Evolutionary conservation across 2,329 filamentous ascomycete species (phyloP).

Genomic region (Penicillium frequentans): DNA sequence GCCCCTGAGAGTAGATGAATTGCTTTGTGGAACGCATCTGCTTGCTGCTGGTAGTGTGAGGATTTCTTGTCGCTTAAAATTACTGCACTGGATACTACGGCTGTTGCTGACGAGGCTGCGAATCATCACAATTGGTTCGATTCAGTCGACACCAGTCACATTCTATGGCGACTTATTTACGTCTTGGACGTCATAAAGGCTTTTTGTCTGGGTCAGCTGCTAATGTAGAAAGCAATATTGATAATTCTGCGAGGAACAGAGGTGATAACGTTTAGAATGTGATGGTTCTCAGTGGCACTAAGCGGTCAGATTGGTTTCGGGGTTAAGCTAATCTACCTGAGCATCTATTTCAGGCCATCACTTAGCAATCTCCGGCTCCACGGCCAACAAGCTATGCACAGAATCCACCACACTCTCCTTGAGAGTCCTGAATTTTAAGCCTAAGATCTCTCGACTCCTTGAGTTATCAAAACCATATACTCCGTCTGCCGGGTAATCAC

Average conservation of each 20-base stretch:
- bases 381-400: constrained; percentile 21
- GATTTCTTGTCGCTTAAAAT: constrained; percentile 4
- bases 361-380: constrained; percentile 2
- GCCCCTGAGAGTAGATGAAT: neutral
- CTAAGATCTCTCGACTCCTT: constrained; percentile 31
- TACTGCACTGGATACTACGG: constrained; percentile 21
- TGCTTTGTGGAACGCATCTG: neutral
- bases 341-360: neutral
- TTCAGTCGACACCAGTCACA: constrained; percentile 30
- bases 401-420: constrained; percentile 30
- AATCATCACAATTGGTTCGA: constrained; percentile 29
- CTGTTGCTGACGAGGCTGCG: constrained; percentile 23
- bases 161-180: constrained; percentile 22
- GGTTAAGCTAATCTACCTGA: neutral
- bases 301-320: neutral
- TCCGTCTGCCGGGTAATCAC: constrained; percentile 14
- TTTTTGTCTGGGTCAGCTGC: neutral
- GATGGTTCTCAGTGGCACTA: neutral
- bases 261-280: too few species aligned
- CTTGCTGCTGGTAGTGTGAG: constrained; percentile 2
- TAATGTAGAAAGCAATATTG: constrained; percentile 2
- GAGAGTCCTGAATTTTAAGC: constrained; percentile 30
- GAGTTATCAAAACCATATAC: constrained; percentile 32
- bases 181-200: constrained; percentile 10
- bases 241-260: neutral